Conservation (phyloP, 1,139 yeast genomes). For the Hansenula anomala region DNA sequence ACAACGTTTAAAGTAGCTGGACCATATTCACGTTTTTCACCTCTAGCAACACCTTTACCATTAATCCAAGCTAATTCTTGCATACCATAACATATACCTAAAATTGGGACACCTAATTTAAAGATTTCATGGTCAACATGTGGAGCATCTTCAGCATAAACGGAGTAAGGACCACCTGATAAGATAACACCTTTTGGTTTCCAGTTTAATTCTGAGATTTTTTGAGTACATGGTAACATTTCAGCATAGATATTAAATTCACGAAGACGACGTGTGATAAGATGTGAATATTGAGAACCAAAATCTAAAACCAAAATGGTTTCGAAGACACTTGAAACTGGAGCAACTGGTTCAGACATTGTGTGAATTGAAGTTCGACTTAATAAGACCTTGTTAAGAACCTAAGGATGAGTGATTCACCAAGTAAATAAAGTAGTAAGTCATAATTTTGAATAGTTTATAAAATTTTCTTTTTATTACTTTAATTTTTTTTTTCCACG, state of each 20-base stretch:
- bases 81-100: slow-evolving; percentile 99
- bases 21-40: slow-evolving; percentile 98
- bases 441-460: not conserved
- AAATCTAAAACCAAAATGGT: slow-evolving; percentile 96
- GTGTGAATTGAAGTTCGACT: too few species aligned
- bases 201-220: slow-evolving; percentile 86
- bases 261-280: slow-evolving; percentile 95
- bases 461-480: too few species aligned
- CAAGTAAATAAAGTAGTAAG: not conserved
- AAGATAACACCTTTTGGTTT: slow-evolving; percentile 94
- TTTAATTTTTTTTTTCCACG: too few species aligned
- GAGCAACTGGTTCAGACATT: slow-evolving; percentile 22
- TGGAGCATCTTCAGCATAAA: slow-evolving; percentile 91
- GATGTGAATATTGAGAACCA: slow-evolving; percentile 97
- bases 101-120: slow-evolving; percentile 85
- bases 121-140: slow-evolving; percentile 95
- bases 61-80: slow-evolving; percentile 98
- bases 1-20: slow-evolving; percentile 84
- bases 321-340: slow-evolving; percentile 82
- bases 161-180: slow-evolving; percentile 98
- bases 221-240: slow-evolving; percentile 98
- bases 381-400: not conserved
- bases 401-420: not conserved
- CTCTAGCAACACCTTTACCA: slow-evolving; percentile 93
- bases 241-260: slow-evolving; percentile 98